Conservation (phyloP, 2,329 filamentous ascomycete genomes). For the Botrytis hyacinthi region DNA sequence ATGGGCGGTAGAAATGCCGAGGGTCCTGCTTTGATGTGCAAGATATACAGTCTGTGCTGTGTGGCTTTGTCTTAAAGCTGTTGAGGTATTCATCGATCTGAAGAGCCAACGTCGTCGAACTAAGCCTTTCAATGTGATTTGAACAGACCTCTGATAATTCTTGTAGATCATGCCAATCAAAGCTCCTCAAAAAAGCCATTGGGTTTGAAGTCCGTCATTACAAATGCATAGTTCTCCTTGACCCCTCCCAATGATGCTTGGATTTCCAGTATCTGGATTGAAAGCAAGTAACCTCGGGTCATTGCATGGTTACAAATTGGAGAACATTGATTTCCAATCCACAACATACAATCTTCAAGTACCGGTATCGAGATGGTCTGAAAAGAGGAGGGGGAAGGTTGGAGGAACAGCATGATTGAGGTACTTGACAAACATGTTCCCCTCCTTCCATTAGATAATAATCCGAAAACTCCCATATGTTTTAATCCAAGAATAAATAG, state of each 20-base stretch:
- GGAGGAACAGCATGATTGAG: not conserved
- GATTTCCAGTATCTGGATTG: not conserved
- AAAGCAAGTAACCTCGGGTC: not conserved
- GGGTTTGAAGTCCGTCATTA: not conserved
- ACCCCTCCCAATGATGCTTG: not conserved
- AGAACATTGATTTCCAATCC: not conserved
- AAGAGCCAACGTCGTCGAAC: not conserved
- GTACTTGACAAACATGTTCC: not conserved
- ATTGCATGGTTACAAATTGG: not conserved
- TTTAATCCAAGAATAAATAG: not conserved
- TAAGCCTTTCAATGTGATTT: slow-evolving; percentile 11
- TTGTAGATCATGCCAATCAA: not conserved
- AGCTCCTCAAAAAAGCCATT: not conserved
- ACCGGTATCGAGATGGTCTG: not conserved
- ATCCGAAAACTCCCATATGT: not conserved
- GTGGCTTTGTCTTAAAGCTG: not conserved
- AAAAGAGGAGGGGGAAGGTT: not conserved
- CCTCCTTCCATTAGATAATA: not conserved
- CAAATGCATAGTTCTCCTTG: not conserved
- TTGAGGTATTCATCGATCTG: not conserved
- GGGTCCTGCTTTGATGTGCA: not conserved
- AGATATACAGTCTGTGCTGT: not conserved
- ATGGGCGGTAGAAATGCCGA: not conserved
- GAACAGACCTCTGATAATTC: not conserved
- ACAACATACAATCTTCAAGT: too few species aligned